Base-by-base conservation (phyloP, 164 flowering plant genomes). In the Aristolochia contorta region DNA sequence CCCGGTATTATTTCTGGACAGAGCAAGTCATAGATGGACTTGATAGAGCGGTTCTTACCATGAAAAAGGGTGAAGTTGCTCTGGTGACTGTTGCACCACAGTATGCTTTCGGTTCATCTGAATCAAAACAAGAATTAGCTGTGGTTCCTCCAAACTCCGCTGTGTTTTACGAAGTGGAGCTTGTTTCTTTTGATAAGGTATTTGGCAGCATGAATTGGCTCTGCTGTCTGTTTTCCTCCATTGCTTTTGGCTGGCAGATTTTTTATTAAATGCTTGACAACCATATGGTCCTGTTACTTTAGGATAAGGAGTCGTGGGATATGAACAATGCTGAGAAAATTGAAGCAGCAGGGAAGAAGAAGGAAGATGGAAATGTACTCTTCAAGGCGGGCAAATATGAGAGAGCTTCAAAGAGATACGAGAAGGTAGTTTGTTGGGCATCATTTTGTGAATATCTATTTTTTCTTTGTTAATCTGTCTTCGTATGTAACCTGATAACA, bases 271-370 rank as follows among this genome's bases (percentile, higher is more conserved):
- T 37, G 9, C 43, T 37, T 10, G 7, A 37, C 9, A 3, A 37
- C 9, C 1, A 37, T 12, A 12, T 41, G 16, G 25, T 16, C 6
- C 22, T 16, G 41, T 16, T 15, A 4, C 16, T 9, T 47, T 71
- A 92, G 98, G 99, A 90, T 21, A 93, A 83, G 68, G 99, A 93
- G 58, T 90, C 99, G 2, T 93, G 97, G 99, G 99, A 93, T 51
- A 81, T 93, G 97, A 90, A 73, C 72, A 90, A 85, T 3, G 59
- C 64, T 48, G 99, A 90, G 71, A 93, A 93, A 65, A 84, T 93
- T 58, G 95, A 85, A 67, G 96, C 89, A 57, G 97, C 96, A 25
- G 85, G 85, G 15, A 82, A 75, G 67, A 93, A 93, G 77, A 93
- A 93, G 72, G 97, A 93, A 76, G 97, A 93, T 72, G 99, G 99